Evolutionary conservation across 352 stramenopile genomes (phyloP), one percentile per base, ranked within the genome.

Genomic region (Phytophthora sp.): DNA sequence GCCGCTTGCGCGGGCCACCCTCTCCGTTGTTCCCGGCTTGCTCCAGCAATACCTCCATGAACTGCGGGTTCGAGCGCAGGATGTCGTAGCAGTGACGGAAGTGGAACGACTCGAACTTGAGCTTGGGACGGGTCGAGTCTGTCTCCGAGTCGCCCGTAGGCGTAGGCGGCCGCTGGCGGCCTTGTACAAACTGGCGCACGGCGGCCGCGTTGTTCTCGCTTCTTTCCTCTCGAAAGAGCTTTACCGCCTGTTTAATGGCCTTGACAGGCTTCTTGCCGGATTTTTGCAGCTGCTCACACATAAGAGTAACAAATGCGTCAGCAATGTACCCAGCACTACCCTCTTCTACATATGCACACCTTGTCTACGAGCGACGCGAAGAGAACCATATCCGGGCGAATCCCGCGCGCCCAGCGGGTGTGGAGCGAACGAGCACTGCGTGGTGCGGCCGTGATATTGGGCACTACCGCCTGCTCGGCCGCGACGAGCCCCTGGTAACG

Each of bases 21-120:
- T 63, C 57, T 1, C 11, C 26, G 8, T 38, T 41, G 4, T 4
- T 49, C 27, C 16, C 62, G 30, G 23, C 33, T 8, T 70, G 52
- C 18, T 57, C 45, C 30, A 73, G 39, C 16, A 76, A n/a, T 20
- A 29, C 50, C 23, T 69, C 29, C 7, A 76, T 35, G 36, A 76
- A 73, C 27, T 50, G 11, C 2, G 51, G 8, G 16, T 63, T 65
- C 2, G 57, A 52, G 24, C 63, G 38, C 27, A 76, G 29, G 13
- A 73, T 66, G 38, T 76, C 68, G 49, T 76, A 76, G 57, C 68
- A 76, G 36, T 76, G 68, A 41, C 53, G 63, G 36, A 73, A 76
- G 47, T 76, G 68, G 58, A 76, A 76, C 16, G 63, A 63, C 63
- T 76, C 63, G 27, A 76, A 76, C 39, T 70, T 73, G 33, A 76